Percentiles rank a stretch among this genome's conserved stretches.
These are phyloP conservation scores for Colletotrichum nymphaeae DNA, from an alignment of 2,329 filamentous ascomycete genomes.

Conservation along the genomic window DNA sequence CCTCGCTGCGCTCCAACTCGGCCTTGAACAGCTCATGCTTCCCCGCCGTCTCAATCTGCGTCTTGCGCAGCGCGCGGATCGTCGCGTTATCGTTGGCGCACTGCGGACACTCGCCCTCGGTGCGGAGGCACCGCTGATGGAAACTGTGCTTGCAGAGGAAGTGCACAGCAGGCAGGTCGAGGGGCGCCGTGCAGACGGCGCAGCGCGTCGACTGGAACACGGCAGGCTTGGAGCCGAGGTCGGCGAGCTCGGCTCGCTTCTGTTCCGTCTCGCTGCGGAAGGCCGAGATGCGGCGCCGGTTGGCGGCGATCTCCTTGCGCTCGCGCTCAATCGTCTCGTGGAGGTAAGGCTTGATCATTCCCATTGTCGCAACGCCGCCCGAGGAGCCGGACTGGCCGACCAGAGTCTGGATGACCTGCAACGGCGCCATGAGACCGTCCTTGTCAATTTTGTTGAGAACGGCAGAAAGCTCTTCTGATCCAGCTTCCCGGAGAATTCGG, in stretches of 20 bases:
- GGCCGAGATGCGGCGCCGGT: slow-evolving; percentile 83
- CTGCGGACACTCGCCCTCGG: slow-evolving; percentile 79
- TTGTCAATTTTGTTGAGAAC: slow-evolving; percentile 89
- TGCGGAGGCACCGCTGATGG: slow-evolving; percentile 85
- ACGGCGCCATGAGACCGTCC: slow-evolving; percentile 91
- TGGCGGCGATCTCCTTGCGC: slow-evolving; percentile 83
- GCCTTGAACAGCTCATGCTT: slow-evolving; percentile 90
- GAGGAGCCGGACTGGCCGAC: slow-evolving; percentile 63
- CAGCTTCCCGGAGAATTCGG: slow-evolving; percentile 84
- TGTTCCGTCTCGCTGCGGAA: slow-evolving; percentile 86
- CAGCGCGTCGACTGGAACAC: slow-evolving; percentile 94
- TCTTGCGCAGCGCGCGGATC: slow-evolving; percentile 85
- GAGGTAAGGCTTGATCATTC: slow-evolving; percentile 94
- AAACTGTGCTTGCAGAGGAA: slow-evolving; percentile 98
- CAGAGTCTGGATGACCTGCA: slow-evolving; percentile 96
- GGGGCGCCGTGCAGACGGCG: slow-evolving; percentile 78
- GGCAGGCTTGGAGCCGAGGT: slow-evolving; percentile 81
- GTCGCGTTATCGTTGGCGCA: slow-evolving; percentile 88
- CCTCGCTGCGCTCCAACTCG: slow-evolving; percentile 80
- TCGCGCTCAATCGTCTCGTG: slow-evolving; percentile 90
- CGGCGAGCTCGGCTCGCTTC: slow-evolving; percentile 82
- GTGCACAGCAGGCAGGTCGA: slow-evolving; percentile 92
- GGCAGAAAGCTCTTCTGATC: slow-evolving; percentile 80
- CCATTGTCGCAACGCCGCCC: slow-evolving; percentile 88
- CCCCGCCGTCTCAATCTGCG: slow-evolving; percentile 87